Conservation (phyloP, 2,329 filamentous ascomycete genomes). For the Xylaria sp. region DNA sequence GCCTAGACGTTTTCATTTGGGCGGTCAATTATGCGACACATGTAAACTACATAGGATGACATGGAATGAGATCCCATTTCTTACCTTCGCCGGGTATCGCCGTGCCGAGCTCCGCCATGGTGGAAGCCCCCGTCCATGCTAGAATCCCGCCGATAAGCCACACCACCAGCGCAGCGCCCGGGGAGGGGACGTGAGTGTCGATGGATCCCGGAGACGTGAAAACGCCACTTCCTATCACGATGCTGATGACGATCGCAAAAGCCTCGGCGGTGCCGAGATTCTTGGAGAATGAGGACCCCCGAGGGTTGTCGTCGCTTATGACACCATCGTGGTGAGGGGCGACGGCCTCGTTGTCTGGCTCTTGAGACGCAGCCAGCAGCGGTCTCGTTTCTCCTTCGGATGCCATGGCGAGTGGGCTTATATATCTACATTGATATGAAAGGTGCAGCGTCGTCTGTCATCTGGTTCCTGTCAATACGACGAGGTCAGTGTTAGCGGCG, state of each 20-base stretch:
- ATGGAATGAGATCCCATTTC: constrained; percentile 11
- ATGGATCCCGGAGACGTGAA: constrained; percentile 73
- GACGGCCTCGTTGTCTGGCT: background rate
- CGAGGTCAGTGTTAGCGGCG: background rate
- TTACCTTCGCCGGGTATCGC: constrained; percentile 69
- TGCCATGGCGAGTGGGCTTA: constrained; percentile 22
- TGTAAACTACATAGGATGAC: background rate
- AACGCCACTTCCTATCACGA: constrained; percentile 72
- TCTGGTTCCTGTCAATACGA: background rate
- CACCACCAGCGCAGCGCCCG: constrained; percentile 65
- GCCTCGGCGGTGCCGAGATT: constrained; percentile 49
- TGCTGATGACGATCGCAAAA: constrained; percentile 70
- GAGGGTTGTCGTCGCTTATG: constrained; percentile 21
- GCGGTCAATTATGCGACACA: constrained; percentile 3
- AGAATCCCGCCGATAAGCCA: constrained; percentile 71
- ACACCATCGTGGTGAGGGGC: constrained; percentile 14
- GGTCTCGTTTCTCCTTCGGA: constrained; percentile 33
- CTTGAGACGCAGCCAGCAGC: constrained; percentile 21
- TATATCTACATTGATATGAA: background rate
- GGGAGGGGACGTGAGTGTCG: constrained; percentile 71
- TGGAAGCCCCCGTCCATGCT: constrained; percentile 71
- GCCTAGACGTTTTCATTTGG: constrained; percentile 53
- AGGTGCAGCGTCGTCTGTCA: background rate
- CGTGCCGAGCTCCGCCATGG: constrained; percentile 71
- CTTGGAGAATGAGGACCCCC: constrained; percentile 45